These are phyloP conservation scores for Geosmithia morbida DNA, from an alignment of 2,329 filamentous ascomycete species.

Conservation along the genomic window DNA sequence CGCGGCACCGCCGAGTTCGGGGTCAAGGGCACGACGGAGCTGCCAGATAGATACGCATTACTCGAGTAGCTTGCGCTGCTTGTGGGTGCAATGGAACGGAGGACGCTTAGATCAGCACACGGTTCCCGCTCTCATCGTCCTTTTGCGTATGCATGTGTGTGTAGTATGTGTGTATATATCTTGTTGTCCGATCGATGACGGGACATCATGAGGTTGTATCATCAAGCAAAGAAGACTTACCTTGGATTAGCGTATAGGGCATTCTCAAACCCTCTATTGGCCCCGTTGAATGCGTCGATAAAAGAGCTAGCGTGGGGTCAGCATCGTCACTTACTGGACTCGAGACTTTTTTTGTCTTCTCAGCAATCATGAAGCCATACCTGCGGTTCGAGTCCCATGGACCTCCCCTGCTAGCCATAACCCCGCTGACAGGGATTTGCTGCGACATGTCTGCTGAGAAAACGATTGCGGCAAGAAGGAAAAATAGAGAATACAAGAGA, in stretches of 20 bases:
- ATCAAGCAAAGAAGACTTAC: slow-evolving; percentile 12
- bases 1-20: background rate
- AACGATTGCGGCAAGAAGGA: slow-evolving; percentile 10
- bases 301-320: slow-evolving; percentile 12
- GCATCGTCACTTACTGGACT: background rate
- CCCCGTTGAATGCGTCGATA: slow-evolving; percentile 14
- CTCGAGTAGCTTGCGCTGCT: background rate
- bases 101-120: background rate
- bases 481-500: background rate
- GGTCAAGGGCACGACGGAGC: background rate
- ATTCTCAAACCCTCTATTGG: slow-evolving; percentile 16
- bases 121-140: too few species aligned
- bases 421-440: slow-evolving; percentile 32
- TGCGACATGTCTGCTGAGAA: slow-evolving; percentile 27
- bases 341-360: background rate
- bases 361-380: slow-evolving; percentile 19
- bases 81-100: background rate
- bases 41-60: background rate
- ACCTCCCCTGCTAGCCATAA: slow-evolving; percentile 27
- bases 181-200: too few species aligned
- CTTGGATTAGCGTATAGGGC: slow-evolving; percentile 20
- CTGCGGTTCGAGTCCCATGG: slow-evolving; percentile 37
- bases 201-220: too few species aligned
- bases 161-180: too few species aligned
- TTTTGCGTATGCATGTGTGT: too few species aligned